These are phyloP conservation scores for Penicillium paradoxum DNA, from an alignment of 495 filamentous ascomycete genomes.

Conservation along the genomic window DNA sequence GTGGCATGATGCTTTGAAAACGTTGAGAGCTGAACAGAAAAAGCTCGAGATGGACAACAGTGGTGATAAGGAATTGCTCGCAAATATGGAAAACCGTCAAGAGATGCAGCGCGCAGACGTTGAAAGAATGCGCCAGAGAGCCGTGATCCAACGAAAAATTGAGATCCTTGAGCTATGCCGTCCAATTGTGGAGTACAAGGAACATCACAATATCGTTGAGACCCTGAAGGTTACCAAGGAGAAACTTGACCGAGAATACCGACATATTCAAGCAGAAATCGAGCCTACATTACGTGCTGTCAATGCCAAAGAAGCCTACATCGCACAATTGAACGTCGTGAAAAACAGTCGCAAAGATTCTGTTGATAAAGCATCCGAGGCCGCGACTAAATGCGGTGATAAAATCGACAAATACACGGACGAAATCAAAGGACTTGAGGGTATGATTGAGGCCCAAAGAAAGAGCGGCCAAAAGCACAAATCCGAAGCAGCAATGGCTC, in stretches of 20 bases:
- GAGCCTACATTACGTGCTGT: constrained; percentile 64
- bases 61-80: constrained; percentile 55
- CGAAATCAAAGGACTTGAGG: constrained; percentile 50
- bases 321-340: constrained; percentile 41
- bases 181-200: constrained; percentile 60
- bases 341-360: constrained; percentile 47
- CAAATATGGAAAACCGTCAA: constrained; percentile 67
- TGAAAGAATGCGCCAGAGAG: constrained; percentile 71
- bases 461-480: constrained; percentile 45
- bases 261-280: constrained; percentile 53
- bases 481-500: constrained; percentile 41
- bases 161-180: constrained; percentile 59
- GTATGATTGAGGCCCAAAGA: constrained; percentile 54
- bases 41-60: constrained; percentile 54
- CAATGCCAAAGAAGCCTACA: constrained; percentile 61
- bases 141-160: constrained; percentile 60
- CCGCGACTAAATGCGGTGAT: constrained; percentile 45
- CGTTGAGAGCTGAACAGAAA: constrained; percentile 64
- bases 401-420: constrained; percentile 50
- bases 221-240: constrained; percentile 45
- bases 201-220: constrained; percentile 26
- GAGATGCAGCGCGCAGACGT: constrained; percentile 76
- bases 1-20: constrained; percentile 73
- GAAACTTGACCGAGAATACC: constrained; percentile 46
- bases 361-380: constrained; percentile 46